Evolutionary conservation across 2,329 filamentous ascomycete genomes (phyloP).

Genomic region (Scolecobasidium constrictum): DNA sequence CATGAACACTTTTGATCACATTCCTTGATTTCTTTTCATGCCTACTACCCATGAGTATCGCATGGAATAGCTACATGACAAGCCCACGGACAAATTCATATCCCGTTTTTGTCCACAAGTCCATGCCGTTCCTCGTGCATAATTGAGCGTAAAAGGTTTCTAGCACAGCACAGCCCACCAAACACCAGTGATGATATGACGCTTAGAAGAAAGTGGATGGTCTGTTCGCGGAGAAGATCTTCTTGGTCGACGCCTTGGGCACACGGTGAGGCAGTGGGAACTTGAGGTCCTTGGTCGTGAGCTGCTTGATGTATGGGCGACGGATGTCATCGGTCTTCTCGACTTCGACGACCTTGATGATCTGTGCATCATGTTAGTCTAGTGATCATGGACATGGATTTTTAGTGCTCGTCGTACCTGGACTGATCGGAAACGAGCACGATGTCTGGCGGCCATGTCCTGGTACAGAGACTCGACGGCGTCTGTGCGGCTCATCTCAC

Average conservation of each 20-base stretch:
- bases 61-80: not conserved
- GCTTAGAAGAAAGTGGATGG: slow-evolving; percentile 81
- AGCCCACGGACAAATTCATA: not conserved
- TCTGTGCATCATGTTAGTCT: slow-evolving; percentile 40
- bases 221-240: slow-evolving; percentile 86
- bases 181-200: slow-evolving; percentile 5
- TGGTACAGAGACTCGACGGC: slow-evolving; percentile 96
- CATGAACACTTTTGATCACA: too few relatives aligned
- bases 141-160: not conserved
- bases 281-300: slow-evolving; percentile 85
- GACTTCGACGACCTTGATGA: slow-evolving; percentile 96
- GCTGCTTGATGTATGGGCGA: slow-evolving; percentile 99
- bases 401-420: slow-evolving; percentile 56
- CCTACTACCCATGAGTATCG: not conserved
- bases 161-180: not conserved
- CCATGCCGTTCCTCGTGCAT: too few relatives aligned
- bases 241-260: slow-evolving; percentile 71
- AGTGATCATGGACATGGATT: slow-evolving; percentile 1
- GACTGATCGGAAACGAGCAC: slow-evolving; percentile 93
- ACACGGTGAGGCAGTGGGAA: slow-evolving; percentile 98
- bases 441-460: slow-evolving; percentile 99
- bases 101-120: too few relatives aligned
- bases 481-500: slow-evolving; percentile 92
- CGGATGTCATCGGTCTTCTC: slow-evolving; percentile 91
- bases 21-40: not conserved